phyloP scores from a whole-genome alignment of 768 basidiomycete genomes.

The Mycena kentingensis region DNA sequence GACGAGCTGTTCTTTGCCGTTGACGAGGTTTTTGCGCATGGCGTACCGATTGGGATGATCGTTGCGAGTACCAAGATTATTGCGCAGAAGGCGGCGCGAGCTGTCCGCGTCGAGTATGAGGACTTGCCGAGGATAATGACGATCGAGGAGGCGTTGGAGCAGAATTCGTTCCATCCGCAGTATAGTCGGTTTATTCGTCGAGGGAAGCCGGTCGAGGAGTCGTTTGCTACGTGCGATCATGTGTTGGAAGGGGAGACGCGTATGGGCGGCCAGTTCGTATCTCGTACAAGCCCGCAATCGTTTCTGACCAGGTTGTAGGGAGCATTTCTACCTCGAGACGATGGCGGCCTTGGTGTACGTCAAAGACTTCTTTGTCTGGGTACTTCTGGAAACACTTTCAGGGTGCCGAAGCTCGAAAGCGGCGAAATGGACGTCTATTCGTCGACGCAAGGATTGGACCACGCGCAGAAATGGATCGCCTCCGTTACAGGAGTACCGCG shows the following conservation, averaged over 20 bases:
- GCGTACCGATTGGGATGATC: constrained; percentile 24
- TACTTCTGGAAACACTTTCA: background rate
- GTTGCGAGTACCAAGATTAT: constrained; percentile 23
- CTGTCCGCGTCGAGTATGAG: constrained; percentile 22
- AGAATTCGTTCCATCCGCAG: constrained; percentile 19
- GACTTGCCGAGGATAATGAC: constrained; percentile 23
- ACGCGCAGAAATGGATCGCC: constrained; percentile 20
- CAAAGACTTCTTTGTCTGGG: background rate
- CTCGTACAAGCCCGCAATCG: background rate
- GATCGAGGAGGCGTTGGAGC: constrained; percentile 20
- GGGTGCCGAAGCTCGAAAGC: constrained; percentile 23
- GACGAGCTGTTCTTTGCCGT: constrained; percentile 20
- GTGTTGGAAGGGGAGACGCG: constrained; percentile 21
- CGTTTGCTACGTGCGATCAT: constrained; percentile 16
- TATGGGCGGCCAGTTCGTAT: constrained; percentile 22
- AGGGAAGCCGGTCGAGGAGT: constrained; percentile 16
- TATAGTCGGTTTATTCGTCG: constrained; percentile 22
- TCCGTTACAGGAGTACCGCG: constrained; percentile 18
- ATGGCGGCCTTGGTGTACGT: constrained; percentile 21
- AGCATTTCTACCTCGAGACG: constrained; percentile 24
- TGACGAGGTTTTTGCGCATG: constrained; percentile 20
- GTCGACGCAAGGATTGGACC: constrained; percentile 18
- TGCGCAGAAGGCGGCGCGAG: constrained; percentile 24
- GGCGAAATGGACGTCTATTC: constrained; percentile 25
- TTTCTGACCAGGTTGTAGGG: constrained; percentile 1